A percentile compares a stretch with the other conserved stretches of the same genome.
phyloP scores from a whole-genome alignment of 768 basidiomycete genomes.

The Hygrocybe punicea region DNA sequence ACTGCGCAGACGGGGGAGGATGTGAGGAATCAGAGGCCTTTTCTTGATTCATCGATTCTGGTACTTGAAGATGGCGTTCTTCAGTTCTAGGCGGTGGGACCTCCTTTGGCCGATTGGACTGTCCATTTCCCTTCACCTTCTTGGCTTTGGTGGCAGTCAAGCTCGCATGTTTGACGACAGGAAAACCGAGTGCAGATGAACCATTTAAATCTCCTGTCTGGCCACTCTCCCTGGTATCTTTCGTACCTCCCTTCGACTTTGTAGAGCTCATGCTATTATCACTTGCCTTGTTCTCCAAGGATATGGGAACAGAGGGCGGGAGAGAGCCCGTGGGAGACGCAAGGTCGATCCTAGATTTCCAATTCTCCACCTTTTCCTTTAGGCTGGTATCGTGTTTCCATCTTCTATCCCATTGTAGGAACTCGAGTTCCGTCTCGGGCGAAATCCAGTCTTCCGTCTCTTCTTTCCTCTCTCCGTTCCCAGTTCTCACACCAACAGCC shows the following conservation, averaged over 20 bases:
- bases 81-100: not conserved
- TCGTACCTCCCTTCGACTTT: not conserved
- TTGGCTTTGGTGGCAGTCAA: slow-evolving; percentile 23
- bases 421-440: slow-evolving; percentile 47
- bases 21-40: too few species aligned
- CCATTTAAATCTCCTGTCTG: slow-evolving; percentile 12
- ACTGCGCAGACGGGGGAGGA: not conserved
- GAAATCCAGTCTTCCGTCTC: slow-evolving; percentile 34
- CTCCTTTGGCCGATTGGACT: not conserved
- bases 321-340: not conserved
- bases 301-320: slow-evolving; percentile 5
- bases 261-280: not conserved
- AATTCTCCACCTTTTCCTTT: not conserved
- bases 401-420: slow-evolving; percentile 33
- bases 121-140: not conserved
- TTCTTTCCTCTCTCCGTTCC: slow-evolving; percentile 21
- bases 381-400: slow-evolving; percentile 10
- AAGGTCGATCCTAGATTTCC: not conserved
- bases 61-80: too few species aligned
- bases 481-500: slow-evolving; percentile 23
- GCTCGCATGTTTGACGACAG: slow-evolving; percentile 41
- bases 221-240: slow-evolving; percentile 8
- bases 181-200: slow-evolving; percentile 39
- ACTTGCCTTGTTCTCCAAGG: slow-evolving; percentile 9
- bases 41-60: not conserved